phyloP scores from a whole-genome alignment of 2,329 filamentous ascomycete genomes.

The Ascocoryne sarcoides region DNA sequence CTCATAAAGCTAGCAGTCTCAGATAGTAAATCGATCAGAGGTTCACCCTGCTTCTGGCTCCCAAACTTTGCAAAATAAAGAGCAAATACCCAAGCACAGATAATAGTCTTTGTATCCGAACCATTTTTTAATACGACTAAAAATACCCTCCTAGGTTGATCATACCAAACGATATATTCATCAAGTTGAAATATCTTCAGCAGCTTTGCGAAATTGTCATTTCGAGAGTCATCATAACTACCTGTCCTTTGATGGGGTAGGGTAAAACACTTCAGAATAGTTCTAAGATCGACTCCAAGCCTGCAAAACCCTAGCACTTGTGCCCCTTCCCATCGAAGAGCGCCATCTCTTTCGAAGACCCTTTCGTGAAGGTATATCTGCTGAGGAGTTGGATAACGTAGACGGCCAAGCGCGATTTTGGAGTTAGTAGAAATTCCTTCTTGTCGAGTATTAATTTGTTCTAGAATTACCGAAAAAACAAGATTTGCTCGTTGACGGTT shows the following conservation, averaged over 20 bases:
- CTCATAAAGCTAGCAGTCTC: neutral
- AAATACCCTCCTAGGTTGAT: constrained; percentile 35
- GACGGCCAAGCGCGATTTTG: too few species aligned
- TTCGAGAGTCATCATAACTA: constrained; percentile 21
- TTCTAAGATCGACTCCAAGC: constrained; percentile 41
- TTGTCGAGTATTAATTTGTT: constrained; percentile 12
- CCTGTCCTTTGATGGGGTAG: constrained; percentile 2
- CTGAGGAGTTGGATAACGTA: constrained; percentile 53
- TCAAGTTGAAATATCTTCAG: constrained; percentile 41
- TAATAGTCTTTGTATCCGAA: constrained; percentile 39
- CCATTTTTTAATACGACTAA: constrained; percentile 56
- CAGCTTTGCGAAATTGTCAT: constrained; percentile 29
- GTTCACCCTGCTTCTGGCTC: neutral
- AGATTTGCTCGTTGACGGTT: constrained; percentile 83
- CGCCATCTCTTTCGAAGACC: constrained; percentile 24
- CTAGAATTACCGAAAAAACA: constrained; percentile 53
- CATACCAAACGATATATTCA: constrained; percentile 54
- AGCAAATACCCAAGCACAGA: constrained; percentile 56
- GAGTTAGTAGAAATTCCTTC: neutral
- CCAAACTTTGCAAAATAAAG: constrained; percentile 28
- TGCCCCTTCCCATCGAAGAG: constrained; percentile 43
- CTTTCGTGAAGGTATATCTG: constrained; percentile 44
- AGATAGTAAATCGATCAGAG: neutral
- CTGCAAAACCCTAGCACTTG: constrained; percentile 42
- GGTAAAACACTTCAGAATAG: constrained; percentile 17